These are phyloP conservation scores for Colletotrichum higginsianum DNA, from an alignment of 2,329 filamentous ascomycete genomes.

Conservation along the genomic window DNA sequence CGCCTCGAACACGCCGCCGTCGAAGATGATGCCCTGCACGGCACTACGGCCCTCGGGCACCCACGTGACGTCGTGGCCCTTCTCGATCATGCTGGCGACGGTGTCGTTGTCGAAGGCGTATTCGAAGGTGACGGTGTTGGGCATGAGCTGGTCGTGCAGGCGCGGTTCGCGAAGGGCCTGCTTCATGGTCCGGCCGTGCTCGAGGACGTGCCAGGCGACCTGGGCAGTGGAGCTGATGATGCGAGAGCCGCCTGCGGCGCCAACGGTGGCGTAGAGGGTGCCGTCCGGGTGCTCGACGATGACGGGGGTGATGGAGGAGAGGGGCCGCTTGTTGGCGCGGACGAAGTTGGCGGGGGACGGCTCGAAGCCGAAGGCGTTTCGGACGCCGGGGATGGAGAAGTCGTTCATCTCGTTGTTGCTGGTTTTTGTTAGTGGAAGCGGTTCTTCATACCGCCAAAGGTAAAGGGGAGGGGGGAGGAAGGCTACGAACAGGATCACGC, in stretches of 20 bases:
- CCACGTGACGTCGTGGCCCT: conserved; percentile 82
- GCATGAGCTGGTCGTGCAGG: conserved; percentile 87
- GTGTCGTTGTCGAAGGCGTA: conserved; percentile 76
- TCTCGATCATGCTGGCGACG: conserved; percentile 71
- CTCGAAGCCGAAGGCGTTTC: conserved; percentile 88
- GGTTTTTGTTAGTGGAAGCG: conserved; percentile 40
- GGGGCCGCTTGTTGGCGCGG: conserved; percentile 82
- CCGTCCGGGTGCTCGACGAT: conserved; percentile 78
- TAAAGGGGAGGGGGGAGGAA: conserved; percentile 52
- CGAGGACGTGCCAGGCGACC: conserved; percentile 80
- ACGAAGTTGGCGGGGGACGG: conserved; percentile 88
- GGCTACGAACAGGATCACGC: conserved; percentile 76
- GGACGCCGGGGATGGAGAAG: conserved; percentile 85
- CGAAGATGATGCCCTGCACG: conserved; percentile 77
- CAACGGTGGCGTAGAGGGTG: conserved; percentile 77
- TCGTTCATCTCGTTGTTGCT: conserved; percentile 80
- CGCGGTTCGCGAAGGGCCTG: conserved; percentile 77
- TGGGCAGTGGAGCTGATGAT: conserved; percentile 88
- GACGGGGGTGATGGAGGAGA: conserved; percentile 86
- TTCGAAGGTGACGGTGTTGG: conserved; percentile 79
- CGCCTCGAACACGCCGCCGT: conserved; percentile 82
- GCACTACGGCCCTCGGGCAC: conserved; percentile 74
- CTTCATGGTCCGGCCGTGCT: conserved; percentile 70
- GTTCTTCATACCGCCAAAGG: neutral
- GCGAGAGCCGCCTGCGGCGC: conserved; percentile 84